Evolutionary conservation across 129 eudicot genomes (phyloP), one percentile per base, ranked within the genome.

Genomic region (Lactuca sativa): DNA sequence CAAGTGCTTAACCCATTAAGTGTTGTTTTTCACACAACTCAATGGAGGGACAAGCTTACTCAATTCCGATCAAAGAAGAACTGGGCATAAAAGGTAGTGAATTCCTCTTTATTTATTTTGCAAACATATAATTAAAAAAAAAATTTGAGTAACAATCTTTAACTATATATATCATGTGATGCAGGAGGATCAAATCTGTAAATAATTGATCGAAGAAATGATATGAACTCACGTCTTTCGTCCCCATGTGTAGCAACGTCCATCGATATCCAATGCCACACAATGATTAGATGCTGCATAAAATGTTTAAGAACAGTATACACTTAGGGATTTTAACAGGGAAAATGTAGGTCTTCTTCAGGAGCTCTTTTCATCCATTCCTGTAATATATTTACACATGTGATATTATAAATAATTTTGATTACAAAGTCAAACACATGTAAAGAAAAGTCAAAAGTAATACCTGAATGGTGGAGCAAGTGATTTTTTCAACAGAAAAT

Each of bases 181-280:
- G 75, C 76, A 79, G 75, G 76, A 41, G 32, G 41, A 31, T 38
- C 41, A 16, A n/a, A 16, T 36, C 17, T 54, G 65, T 79, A 79
- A 79, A 79, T 68, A 66, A 67, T 67, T 62, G 66, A 60, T 67
- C 75, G 18, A 55, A 65, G 10, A 56, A 43, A 56, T 6, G 40
- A 9, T 16, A 13, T 66, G 6, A 75, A 60, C 83, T 60, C 76
- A 67, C 98, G 72, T 93, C 98, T 93, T 89, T 6, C 92, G 72
- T 2, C 98, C 98, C 98, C 98, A 93, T 1, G 98, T 89, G 72
- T 86, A 93, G 73, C 97, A 93, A 51, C 98, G 90, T 25, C 98
- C 98, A 44, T 89, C 87, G 31, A 78, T 92, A 78, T 87, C 98
- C 88, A 93, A 62, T 11, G 98, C 98, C 71, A 89, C 92, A 67